Evolutionary conservation across 805 yeast genomes (phyloP).

Genomic region (Metschnikowia drakensbergensis): DNA sequence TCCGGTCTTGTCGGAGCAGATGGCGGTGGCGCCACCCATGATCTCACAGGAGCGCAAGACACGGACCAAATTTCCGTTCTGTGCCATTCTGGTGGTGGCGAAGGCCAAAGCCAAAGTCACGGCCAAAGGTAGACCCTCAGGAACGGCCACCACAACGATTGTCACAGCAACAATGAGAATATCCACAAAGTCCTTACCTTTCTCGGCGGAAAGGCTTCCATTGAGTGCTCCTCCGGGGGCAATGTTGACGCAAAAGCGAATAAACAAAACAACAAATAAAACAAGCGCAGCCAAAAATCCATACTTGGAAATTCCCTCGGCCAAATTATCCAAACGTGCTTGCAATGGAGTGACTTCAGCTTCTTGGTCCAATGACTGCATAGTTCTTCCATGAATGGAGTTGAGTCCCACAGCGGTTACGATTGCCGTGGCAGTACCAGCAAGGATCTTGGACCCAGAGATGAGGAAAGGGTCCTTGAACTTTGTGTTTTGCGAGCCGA

Average conservation of each 20-base stretch:
- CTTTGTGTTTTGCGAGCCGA: constrained; percentile 34
- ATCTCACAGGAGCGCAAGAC: constrained; percentile 93
- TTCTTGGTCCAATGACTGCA: constrained; percentile 73
- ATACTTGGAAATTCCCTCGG: constrained; percentile 92
- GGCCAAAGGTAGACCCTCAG: constrained; percentile 97
- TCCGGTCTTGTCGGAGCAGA: constrained; percentile 95
- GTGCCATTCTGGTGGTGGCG: constrained; percentile 97
- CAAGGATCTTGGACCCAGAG: constrained; percentile 83
- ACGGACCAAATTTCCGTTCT: constrained; percentile 93
- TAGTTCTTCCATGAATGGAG: constrained; percentile 88
- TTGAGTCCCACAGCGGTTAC: constrained; percentile 88
- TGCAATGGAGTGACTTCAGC: constrained; percentile 88
- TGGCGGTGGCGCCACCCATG: constrained; percentile 97
- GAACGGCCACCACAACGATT: constrained; percentile 96
- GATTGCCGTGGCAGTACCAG: constrained; percentile 82
- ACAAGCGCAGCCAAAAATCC: constrained; percentile 83
- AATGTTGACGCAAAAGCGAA: constrained; percentile 65
- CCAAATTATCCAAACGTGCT: constrained; percentile 70
- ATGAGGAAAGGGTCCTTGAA: constrained; percentile 78
- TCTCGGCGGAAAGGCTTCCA: constrained; percentile 55
- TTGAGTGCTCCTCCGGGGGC: constrained; percentile 48
- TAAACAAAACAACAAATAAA: constrained; percentile 75
- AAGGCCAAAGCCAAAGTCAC: constrained; percentile 95
- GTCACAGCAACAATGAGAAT: constrained; percentile 90
- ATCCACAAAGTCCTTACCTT: constrained; percentile 80